These are phyloP conservation scores for Podospora pseudoanserina DNA, from an alignment of 495 filamentous ascomycete genomes.

Conservation along the genomic window DNA sequence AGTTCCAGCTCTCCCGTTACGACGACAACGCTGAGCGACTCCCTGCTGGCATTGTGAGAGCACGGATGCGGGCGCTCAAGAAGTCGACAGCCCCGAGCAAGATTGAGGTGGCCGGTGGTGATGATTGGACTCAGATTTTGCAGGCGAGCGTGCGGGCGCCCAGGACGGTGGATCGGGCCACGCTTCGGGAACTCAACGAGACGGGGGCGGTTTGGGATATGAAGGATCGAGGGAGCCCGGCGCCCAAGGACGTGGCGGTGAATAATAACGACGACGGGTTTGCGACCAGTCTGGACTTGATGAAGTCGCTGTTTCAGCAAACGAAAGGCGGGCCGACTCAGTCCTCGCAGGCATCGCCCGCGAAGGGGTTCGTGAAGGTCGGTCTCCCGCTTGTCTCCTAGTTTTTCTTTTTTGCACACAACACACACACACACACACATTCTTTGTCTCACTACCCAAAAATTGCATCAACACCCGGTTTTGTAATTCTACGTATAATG, in stretches of 20 bases:
- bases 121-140: conserved; percentile 87
- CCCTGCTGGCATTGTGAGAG: conserved; percentile 52
- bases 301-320: conserved; percentile 81
- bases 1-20: conserved; percentile 33
- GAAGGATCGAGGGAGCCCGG: conserved; percentile 36
- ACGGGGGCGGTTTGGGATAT: conserved; percentile 36
- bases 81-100: conserved; percentile 57
- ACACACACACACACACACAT: conserved; percentile 3
- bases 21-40: conserved; percentile 38
- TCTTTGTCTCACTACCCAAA: background rate
- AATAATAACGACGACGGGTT: conserved; percentile 57
- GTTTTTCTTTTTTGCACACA: conserved; percentile 43
- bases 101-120: conserved; percentile 52
- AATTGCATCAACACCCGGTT: background rate
- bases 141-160: conserved; percentile 87
- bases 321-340: conserved; percentile 46
- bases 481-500: conserved; percentile 26
- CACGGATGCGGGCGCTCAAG: conserved; percentile 53
- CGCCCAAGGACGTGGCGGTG: conserved; percentile 31
- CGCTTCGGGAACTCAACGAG: conserved; percentile 48
- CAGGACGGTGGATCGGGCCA: conserved; percentile 68
- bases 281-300: conserved; percentile 78
- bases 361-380: conserved; percentile 47
- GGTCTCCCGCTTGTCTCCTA: conserved; percentile 63
- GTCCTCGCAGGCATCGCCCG: conserved; percentile 37